Base-by-base conservation (phyloP, 1,139 yeast genomes). In the Geotrichum aggregatum region DNA sequence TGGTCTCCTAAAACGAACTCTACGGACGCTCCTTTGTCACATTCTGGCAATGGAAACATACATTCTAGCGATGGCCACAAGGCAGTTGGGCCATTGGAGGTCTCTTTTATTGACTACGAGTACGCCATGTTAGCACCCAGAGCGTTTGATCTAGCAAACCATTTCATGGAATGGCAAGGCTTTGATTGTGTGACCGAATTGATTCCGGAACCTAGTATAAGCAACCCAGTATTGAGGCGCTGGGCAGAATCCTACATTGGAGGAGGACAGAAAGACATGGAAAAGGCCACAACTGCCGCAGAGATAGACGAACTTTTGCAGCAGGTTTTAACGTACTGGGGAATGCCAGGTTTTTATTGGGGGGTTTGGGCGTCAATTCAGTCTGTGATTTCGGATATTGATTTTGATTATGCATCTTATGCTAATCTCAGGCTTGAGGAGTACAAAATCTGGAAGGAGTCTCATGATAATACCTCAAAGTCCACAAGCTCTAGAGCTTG, bases 151-250 rank as follows among this genome's bases (percentile, higher is more conserved):
- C 80, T 86, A 21, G 88, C 94, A n/a, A 86, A 86, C 64, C 94
- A 86, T 67, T 80, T 86, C 60, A 83, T 85, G 65, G 95, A 86
- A 68, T 86, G 92, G 92, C 94, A 86, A 64, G 95, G 95, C 1
- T 84, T 84, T 61, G 81, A 82, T 57, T 86, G 94, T 66, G 80
- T 82, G 58, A 74, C 78, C 22, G 68, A 74, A 11, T 77, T 78
- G 6, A 82, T 85, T 38, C 91, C 88, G 0, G 66, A 66, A 8
- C 85, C 87, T 0, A 52, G 69, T 0, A 58, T 57, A 4, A 54
- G 64, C 2, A 80, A 83, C 58, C 71, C 71, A 0, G 69, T 74
- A 1, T 66, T 84, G 62, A 71, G 78, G 1, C 67, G 67, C 39
- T 85, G 92, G 75, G 64, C 66, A 3, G 64, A 63, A 21, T 62